A percentile compares a stretch with the other conserved stretches of the same genome.
phyloP scores from a whole-genome alignment of 306 rosid genomes.

The Cotoneaster glaucophyllus region DNA sequence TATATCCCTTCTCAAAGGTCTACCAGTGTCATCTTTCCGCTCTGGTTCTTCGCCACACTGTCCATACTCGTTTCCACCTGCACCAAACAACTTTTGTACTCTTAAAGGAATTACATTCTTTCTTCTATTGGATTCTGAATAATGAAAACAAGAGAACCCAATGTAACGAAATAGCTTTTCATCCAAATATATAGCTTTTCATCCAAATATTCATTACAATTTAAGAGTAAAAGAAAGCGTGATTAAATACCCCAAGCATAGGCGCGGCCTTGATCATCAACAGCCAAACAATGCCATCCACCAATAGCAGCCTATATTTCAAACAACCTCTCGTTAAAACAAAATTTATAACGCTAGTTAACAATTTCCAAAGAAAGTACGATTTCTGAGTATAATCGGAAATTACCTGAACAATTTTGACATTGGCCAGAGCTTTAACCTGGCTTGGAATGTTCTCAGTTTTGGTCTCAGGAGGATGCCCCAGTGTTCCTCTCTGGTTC shows the following conservation, averaged over 20 bases:
- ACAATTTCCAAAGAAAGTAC: not conserved
- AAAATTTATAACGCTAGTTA: too few species aligned
- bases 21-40: constrained; percentile 77
- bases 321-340: constrained; percentile 1
- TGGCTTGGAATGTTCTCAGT: constrained; percentile 92
- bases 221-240: not conserved
- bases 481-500: constrained; percentile 98
- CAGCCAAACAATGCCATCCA: constrained; percentile 99
- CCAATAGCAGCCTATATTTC: constrained; percentile 83
- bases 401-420: constrained; percentile 75
- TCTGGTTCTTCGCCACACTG: constrained; percentile 99
- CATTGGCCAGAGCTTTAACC: constrained; percentile 73
- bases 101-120: not conserved
- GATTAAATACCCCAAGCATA: constrained; percentile 81
- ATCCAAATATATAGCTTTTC: not conserved
- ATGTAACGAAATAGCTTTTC: not conserved
- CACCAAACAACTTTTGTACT: constrained; percentile 15
- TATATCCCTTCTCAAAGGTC: constrained; percentile 82
- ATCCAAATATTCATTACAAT: not conserved
- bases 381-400: not conserved
- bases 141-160: not conserved
- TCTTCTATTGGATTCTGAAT: not conserved
- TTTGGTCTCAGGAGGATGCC: constrained; percentile 78
- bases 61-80: constrained; percentile 98
- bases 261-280: constrained; percentile 94